phyloP scores from a whole-genome alignment of 129 eudicot species.

The Dittrichia graveolens region DNA sequence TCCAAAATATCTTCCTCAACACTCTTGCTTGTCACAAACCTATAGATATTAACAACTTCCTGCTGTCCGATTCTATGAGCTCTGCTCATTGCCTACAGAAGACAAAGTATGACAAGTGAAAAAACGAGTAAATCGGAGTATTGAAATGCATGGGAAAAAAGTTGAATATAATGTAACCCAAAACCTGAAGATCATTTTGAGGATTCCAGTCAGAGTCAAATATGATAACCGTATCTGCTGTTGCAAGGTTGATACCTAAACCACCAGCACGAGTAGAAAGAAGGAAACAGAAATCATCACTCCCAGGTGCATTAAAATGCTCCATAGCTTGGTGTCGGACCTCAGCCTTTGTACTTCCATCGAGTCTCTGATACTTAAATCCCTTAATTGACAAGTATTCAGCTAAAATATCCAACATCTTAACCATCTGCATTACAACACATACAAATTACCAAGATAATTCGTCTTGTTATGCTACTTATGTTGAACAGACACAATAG shows the following conservation, averaged over 20 bases:
- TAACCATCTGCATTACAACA: constrained; percentile 76
- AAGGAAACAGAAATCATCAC: constrained; percentile 99
- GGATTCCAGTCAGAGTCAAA: constrained; percentile 99
- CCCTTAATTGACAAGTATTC: constrained; percentile 92
- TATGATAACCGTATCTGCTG: constrained; percentile 97
- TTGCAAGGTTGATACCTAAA: constrained; percentile 95
- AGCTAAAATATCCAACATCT: constrained; percentile 95
- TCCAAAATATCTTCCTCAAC: constrained; percentile 99
- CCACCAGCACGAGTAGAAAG: constrained; percentile 99
- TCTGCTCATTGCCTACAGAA: constrained; percentile 94
- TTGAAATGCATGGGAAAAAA: neutral
- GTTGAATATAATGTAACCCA: neutral
- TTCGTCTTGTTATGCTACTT: no score
- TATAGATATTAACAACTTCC: constrained; percentile 94
- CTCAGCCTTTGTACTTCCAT: constrained; percentile 98
- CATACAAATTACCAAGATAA: neutral
- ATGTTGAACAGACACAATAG: no score
- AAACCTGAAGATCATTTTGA: constrained; percentile 96
- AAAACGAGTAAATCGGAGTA: neutral
- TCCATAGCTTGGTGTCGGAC: constrained; percentile 98
- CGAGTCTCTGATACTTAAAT: constrained; percentile 95
- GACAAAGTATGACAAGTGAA: neutral
- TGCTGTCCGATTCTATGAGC: constrained; percentile 99
- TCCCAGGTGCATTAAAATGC: constrained; percentile 97
- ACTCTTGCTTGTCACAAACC: constrained; percentile 99